phyloP scores from a whole-genome alignment of 1,284 basidiomycete genomes.

The Inonotus hispidus region DNA sequence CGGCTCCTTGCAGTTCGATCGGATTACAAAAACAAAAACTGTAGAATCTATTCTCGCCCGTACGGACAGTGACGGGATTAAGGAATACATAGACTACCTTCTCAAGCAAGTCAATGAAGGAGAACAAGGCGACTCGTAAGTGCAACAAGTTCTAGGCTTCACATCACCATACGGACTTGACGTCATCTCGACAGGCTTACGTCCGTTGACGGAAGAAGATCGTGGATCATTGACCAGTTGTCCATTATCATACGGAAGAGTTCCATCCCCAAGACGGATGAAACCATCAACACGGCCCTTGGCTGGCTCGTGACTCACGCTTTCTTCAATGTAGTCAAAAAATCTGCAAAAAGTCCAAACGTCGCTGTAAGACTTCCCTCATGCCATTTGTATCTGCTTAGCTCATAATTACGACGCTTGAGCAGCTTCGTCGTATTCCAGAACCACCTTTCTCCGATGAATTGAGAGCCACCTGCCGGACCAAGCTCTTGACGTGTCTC shows the following conservation, averaged over 20 bases:
- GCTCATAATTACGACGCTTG: not conserved
- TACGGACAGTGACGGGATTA: slow-evolving; percentile 74
- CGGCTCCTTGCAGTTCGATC: slow-evolving; percentile 88
- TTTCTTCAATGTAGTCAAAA: slow-evolving; percentile 74
- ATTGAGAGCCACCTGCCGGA: slow-evolving; percentile 59
- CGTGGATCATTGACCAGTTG: slow-evolving; percentile 89
- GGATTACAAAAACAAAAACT: slow-evolving; percentile 89
- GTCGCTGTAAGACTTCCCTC: slow-evolving; percentile 42
- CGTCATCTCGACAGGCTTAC: slow-evolving; percentile 20
- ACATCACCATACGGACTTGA: slow-evolving; percentile 7
- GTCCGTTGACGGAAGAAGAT: slow-evolving; percentile 48
- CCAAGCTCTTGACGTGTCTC: slow-evolving; percentile 69
- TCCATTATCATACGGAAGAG: slow-evolving; percentile 74
- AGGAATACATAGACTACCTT: slow-evolving; percentile 73
- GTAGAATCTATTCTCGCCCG: slow-evolving; percentile 80
- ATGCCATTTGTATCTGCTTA: not conserved
- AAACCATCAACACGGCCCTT: slow-evolving; percentile 69
- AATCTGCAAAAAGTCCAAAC: slow-evolving; percentile 61
- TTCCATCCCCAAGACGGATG: slow-evolving; percentile 76
- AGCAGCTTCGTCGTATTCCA: slow-evolving; percentile 56
- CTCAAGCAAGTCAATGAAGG: slow-evolving; percentile 55
- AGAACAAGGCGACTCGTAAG: slow-evolving; percentile 39
- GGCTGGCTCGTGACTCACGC: slow-evolving; percentile 84
- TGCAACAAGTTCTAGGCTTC: slow-evolving; percentile 10
- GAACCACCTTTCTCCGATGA: slow-evolving; percentile 71